Evolutionary conservation across 2,329 filamentous ascomycete species (phyloP).

Genomic region (Colletotrichum sp.): DNA sequence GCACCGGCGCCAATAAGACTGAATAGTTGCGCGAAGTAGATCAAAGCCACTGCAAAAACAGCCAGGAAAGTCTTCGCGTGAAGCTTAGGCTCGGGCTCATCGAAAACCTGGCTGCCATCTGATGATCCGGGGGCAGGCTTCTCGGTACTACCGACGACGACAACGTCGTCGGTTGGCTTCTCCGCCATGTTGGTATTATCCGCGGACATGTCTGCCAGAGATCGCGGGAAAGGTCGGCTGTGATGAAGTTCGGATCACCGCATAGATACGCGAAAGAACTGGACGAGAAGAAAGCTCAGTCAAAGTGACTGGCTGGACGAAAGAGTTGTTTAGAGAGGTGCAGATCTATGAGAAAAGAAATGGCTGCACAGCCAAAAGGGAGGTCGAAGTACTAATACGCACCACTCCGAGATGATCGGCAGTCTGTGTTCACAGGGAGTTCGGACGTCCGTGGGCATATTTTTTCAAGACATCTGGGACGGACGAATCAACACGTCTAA

Average conservation of each 20-base stretch:
- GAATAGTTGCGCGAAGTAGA: conserved; percentile 40
- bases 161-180: neutral
- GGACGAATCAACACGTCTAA: neutral
- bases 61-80: conserved; percentile 37
- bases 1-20: conserved; percentile 38
- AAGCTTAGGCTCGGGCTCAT: conserved; percentile 26
- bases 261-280: neutral
- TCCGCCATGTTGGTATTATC: neutral
- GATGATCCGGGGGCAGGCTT: neutral
- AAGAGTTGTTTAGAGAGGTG: neutral
- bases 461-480: neutral
- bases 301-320: neutral
- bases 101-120: neutral
- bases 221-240: neutral
- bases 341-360: neutral
- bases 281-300: neutral
- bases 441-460: neutral
- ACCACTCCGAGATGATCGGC: neutral
- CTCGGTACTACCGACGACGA: neutral
- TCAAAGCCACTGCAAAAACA: conserved; percentile 35
- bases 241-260: neutral
- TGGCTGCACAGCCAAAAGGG: neutral
- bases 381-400: neutral
- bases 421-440: neutral
- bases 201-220: neutral